Evolutionary conservation across 495 filamentous ascomycete genomes (phyloP), one percentile per base, ranked within the genome.

Genomic region (Aspergillus sparsus): DNA sequence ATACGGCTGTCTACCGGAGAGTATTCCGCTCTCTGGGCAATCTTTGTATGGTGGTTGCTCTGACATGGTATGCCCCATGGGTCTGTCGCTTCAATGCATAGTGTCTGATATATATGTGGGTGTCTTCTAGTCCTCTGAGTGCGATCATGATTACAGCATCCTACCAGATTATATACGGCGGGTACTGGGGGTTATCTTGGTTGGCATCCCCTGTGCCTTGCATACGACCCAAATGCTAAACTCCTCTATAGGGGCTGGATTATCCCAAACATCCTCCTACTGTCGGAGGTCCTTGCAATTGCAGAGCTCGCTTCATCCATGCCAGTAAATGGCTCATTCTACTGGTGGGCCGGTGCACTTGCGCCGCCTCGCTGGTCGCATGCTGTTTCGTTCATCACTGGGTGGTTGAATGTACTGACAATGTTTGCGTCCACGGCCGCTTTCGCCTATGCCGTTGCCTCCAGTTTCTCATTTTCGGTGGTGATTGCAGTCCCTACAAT

Each of bases 211-310:
- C 13, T n/a, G n/a, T n/a, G n/a, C 41, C 41, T 9, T 13, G 16
- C 12, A 45, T 45, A 45, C 6, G 5, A 45, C 41, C 7, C 6
- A 45, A 5, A 45, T 45, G 41, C 41, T n/a, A n/a, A n/a, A n/a
- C n/a, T n/a, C n/a, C n/a, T n/a, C n/a, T n/a, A n/a, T n/a, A 45
- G 41, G 41, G 41, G 41, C 41, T 45, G 41, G 41, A n/a, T 45
- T n/a, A 45, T 45, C 13, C 41, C 41, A n/a, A 45, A 45, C 16
- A 15, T 45, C 5, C 7, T 45, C 6, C 13, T 45, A 5, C 10
- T 45, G 10, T 15, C 41, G 6, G 7, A 45, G 13, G 41, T 45
- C 5, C 41, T 45, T n/a, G 6, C 41, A n/a, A n/a, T n/a, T 15
- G 41, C 7, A 13, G 41, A 45, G 16, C 6, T 45, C 7, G 6